Percentiles rank a stretch among this genome's conserved stretches.
These are phyloP conservation scores for Ophiocordyceps robertsii DNA, from an alignment of 2,329 filamentous ascomycete genomes.

Conservation along the genomic window DNA sequence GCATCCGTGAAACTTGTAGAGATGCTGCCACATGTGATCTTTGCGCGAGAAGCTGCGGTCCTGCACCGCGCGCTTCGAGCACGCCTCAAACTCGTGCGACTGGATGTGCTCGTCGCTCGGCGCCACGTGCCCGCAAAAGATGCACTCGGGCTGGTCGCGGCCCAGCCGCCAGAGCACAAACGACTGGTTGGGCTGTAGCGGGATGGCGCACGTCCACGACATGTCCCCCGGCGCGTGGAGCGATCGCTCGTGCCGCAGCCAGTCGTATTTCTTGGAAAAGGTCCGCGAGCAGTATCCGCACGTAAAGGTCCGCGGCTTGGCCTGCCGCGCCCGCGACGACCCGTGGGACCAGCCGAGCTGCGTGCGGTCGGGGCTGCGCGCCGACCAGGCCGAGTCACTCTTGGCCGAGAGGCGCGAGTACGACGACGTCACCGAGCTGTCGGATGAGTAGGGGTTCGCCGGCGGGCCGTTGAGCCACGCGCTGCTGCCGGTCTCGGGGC, in stretches of 20 bases:
- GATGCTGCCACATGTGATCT: constrained; percentile 26
- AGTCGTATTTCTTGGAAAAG: constrained; percentile 27
- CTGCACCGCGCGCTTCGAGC: constrained; percentile 29
- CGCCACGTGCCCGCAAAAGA: constrained; percentile 21
- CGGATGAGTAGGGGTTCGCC: constrained; percentile 8
- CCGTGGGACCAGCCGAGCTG: constrained; percentile 5
- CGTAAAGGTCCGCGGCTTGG: constrained; percentile 14
- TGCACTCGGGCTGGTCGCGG: constrained; percentile 25
- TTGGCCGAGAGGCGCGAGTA: constrained; percentile 6
- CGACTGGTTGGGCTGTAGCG: constrained; percentile 18
- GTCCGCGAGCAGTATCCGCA: constrained; percentile 24
- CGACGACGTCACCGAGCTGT: constrained; percentile 4
- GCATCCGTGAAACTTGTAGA: constrained; percentile 28
- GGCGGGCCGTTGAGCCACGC: constrained; percentile 18
- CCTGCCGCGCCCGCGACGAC: constrained; percentile 3
- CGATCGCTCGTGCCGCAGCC: constrained; percentile 34
- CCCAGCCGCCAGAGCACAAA: constrained; percentile 34
- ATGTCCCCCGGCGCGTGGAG: constrained; percentile 29
- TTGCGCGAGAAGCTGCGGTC: constrained; percentile 30
- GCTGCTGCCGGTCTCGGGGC: constrained; percentile 12
- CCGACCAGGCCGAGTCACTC: constrained; percentile 3
- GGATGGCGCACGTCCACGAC: constrained; percentile 36
- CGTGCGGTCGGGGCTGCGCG: not conserved
- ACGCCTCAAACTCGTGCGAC: constrained; percentile 30
- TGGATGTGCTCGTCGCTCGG: constrained; percentile 22